Evolutionary conservation across 257 asterid genomes (phyloP), one percentile per base, ranked within the genome.

Genomic region (Craterostigma plantagineum): DNA sequence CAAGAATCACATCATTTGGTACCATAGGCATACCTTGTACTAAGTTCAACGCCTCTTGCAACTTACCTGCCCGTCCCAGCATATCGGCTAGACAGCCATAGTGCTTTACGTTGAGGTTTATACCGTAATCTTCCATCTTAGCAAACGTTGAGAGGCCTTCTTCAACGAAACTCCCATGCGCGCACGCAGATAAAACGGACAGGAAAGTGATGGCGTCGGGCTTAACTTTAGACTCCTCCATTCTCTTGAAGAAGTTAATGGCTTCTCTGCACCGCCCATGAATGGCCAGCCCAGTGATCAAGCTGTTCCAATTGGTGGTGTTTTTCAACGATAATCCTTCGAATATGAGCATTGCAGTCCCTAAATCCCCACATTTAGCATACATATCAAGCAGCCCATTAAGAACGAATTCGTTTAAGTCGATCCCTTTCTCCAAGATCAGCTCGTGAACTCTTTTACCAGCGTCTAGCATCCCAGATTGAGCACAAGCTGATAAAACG

Each of bases 341-440:
- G 54, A 80, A 80, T 34, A 77, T 63, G 68, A 61, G 44, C 27
- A 53, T 54, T 30, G 90, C 92, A 13, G 58, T 62, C 17, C 35
- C 50, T 43, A 84, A 51, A 57, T 79, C 93, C 23, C 93, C 93
- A 46, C 93, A 84, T 72, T 80, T 84, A 12, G 82, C 81, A 55
- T 80, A 80, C 96, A 84, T 84, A 64, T 84, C 96, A 11, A 81
- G 65, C 47, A 84, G 65, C 0, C 71, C 93, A 35, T 84, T 84
- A 8, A 74, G 57, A 62, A 80, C 69, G 46, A 61, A 77, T 6
- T 65, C 61, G 37, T 80, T 84, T 60, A 58, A 34, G 33, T 65
- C 69, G 49, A 80, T 54, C 27, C 63, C 53, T 30, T 63, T 54
- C 16, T 34, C 48, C 18, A 68, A 50, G 51, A 75, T 63, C 65